These are phyloP conservation scores for Camelina laxa DNA, from an alignment of 345 rosid species.

Conservation along the genomic window DNA sequence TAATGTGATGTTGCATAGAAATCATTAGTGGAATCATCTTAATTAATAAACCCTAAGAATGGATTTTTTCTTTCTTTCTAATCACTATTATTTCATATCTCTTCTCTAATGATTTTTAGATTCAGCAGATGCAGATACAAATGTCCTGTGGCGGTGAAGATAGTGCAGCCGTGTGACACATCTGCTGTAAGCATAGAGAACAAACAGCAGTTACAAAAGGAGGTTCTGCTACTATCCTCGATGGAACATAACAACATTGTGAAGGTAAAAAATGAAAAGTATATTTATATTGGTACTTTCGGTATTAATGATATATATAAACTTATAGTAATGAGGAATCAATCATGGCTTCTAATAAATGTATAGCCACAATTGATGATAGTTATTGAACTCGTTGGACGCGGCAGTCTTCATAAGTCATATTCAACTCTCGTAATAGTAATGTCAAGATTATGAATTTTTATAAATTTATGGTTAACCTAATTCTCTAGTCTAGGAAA, in stretches of 20 bases:
- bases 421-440: conserved; percentile 47
- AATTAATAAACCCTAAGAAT: too few relatives aligned
- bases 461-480: background rate
- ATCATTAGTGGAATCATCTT: too few relatives aligned
- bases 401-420: conserved; percentile 53
- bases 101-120: too few relatives aligned
- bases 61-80: too few relatives aligned
- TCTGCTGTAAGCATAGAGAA: conserved; percentile 40
- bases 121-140: too few relatives aligned
- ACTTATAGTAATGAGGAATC: too few relatives aligned
- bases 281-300: background rate
- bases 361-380: conserved; percentile 64
- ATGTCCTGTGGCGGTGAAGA: conserved; percentile 44
- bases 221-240: conserved; percentile 46
- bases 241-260: conserved; percentile 58
- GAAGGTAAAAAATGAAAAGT: conserved; percentile 43
- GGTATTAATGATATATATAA: background rate
- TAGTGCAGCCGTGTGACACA: conserved; percentile 51
- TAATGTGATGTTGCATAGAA: too few relatives aligned
- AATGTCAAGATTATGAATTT: too few relatives aligned
- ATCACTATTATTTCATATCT: too few relatives aligned
- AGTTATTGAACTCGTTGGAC: conserved; percentile 61
- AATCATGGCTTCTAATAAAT: too few relatives aligned
- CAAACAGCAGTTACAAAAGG: conserved; percentile 47
- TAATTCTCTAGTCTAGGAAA: background rate